Conservation (phyloP, 148 eudicot species). For the Oxyria digyna region DNA sequence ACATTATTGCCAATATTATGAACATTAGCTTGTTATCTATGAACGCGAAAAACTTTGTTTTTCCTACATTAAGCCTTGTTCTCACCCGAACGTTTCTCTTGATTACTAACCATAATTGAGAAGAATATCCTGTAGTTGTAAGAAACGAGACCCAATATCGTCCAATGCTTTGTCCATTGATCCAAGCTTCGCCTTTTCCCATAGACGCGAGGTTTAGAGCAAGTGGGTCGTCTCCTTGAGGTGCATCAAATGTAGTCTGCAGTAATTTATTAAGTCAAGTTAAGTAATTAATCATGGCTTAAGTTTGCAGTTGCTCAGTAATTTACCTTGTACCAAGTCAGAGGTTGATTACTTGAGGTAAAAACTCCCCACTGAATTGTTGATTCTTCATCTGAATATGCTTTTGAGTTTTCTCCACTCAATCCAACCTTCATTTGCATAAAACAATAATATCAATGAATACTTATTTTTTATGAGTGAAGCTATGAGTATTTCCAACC, state of each 20-base stretch:
- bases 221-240: conserved; percentile 33
- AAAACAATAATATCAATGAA: not conserved
- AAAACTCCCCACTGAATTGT: not conserved
- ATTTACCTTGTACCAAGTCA: conserved; percentile 7
- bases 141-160: conserved; percentile 51
- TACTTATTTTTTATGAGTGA: not conserved
- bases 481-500: not conserved
- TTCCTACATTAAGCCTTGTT: too few species aligned
- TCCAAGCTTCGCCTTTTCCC: conserved; percentile 60
- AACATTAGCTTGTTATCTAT: too few species aligned
- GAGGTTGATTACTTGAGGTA: not conserved
- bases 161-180: conserved; percentile 56
- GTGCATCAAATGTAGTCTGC: conserved; percentile 37
- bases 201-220: conserved; percentile 33
- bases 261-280: not conserved
- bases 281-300: too few species aligned
- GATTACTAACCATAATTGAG: conserved; percentile 35
- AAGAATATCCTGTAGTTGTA: conserved; percentile 29
- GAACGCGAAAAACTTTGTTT: too few species aligned
- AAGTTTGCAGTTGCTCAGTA: too few species aligned
- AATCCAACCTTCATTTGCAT: not conserved
- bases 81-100: not conserved
- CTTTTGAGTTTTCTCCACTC: not conserved
- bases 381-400: not conserved
- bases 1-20: too few species aligned